Evolutionary conservation across 495 filamentous ascomycete species (phyloP), one percentile per base, ranked within the genome.

Genomic region (Copromyces sp.): DNA sequence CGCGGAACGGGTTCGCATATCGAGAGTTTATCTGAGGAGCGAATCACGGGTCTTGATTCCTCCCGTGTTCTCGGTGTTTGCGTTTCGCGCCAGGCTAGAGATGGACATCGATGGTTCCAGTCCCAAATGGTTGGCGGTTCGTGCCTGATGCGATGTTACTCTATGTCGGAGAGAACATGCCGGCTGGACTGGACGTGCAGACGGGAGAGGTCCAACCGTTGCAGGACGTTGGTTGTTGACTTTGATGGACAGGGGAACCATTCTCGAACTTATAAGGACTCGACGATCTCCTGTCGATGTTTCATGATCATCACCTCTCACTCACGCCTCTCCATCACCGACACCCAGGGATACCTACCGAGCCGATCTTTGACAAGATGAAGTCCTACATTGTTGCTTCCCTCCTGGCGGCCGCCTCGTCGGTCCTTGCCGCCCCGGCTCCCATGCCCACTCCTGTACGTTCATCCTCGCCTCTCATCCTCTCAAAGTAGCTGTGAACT

Each of bases 381-480:
- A 79, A 79, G 76, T 73, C 73, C 8, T 71, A 61, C 40, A 44
- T 76, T 32, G 8, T 79, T 17, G 73, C 72, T 35, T 73, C 68
- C 7, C 69, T 80, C 35, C 68, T 79, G 44, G 75, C 73, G 12
- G 68, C 73, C 24, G 74, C 68, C 41, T 44, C 53, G 7, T 37
- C 47, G 37, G 78, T 73, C 39, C 74, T 79, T 42, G 81, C 77
- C 59, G 41, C 73, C 35, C 80, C 82, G 53, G 77, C 72, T 11
- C 78, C 69, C 32, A 78, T 77, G 68, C 81, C 81, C 8, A 80
- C 76, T 71, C 78, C 81, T 39, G 79, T 81, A 68, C 39, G 81
- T 75, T n/a, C 16, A 47, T 44, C 53, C 8, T 16, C 42, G 12
- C 20, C 47, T 4, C 47, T 32, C 4, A 59, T 29, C 17, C 9